A percentile compares a stretch with the other conserved stretches of the same genome.
These are phyloP conservation scores for Piper betle DNA, from an alignment of 164 flowering plant genomes.

Conservation along the genomic window DNA sequence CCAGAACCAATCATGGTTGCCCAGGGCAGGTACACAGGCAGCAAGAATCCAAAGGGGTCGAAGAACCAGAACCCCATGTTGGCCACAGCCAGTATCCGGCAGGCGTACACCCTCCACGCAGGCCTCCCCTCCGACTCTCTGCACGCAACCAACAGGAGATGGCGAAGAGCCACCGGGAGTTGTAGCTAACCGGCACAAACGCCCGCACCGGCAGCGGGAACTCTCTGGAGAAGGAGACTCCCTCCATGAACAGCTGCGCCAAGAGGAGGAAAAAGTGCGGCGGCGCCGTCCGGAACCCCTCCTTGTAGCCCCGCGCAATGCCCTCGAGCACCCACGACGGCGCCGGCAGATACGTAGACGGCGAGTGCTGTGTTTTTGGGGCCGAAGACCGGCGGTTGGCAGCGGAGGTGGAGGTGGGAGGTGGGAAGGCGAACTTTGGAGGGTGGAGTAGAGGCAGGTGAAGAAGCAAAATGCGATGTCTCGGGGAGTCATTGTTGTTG, in stretches of 20 bases:
- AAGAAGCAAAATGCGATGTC: constrained; percentile 23
- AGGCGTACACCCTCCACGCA: constrained; percentile 29
- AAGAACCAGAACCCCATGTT: constrained; percentile 63
- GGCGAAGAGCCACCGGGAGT: constrained; percentile 48
- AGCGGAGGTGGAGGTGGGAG: not conserved
- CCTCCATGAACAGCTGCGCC: constrained; percentile 64
- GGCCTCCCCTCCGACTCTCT: constrained; percentile 38
- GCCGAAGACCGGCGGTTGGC: constrained; percentile 25
- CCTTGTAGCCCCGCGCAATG: constrained; percentile 40
- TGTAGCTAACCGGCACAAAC: constrained; percentile 58
- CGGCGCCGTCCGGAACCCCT: constrained; percentile 50
- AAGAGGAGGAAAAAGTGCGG: constrained; percentile 64
- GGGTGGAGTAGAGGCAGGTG: constrained; percentile 22
- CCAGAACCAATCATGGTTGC: constrained; percentile 54
- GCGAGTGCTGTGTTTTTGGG: constrained; percentile 20
- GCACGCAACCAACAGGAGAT: constrained; percentile 42
- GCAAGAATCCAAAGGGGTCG: constrained; percentile 65
- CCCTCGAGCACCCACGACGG: constrained; percentile 54
- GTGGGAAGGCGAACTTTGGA: constrained; percentile 20
- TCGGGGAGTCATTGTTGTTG: constrained; percentile 18
- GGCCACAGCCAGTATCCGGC: constrained; percentile 51
- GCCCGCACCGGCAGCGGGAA: constrained; percentile 47
- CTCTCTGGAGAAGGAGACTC: constrained; percentile 26
- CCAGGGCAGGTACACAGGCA: constrained; percentile 64
- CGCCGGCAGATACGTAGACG: constrained; percentile 33